Conservation (phyloP, 1,139 yeast genomes). For the Yamadazyma diospyri region DNA sequence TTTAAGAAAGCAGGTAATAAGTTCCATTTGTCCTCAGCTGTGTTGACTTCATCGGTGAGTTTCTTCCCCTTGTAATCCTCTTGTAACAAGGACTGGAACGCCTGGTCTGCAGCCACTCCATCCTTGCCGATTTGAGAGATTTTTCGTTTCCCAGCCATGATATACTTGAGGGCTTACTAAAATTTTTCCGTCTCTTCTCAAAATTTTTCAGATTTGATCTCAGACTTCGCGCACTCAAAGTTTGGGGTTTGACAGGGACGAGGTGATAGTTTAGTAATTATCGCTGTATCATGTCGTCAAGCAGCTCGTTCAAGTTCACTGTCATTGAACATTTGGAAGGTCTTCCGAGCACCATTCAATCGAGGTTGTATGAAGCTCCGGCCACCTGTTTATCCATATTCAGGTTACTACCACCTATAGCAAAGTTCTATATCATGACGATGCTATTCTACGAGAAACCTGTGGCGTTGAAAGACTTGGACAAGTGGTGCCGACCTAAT, state of each 20-base stretch:
- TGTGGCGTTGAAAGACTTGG: slow-evolving; percentile 63
- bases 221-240: too few relatives aligned
- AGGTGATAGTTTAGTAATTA: background rate
- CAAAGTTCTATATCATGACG: slow-evolving; percentile 84
- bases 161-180: slow-evolving; percentile 1
- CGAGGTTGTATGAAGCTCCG: slow-evolving; percentile 72
- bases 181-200: slow-evolving; percentile 7
- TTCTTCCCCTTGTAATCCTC: slow-evolving; percentile 84
- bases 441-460: slow-evolving; percentile 82
- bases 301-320: slow-evolving; percentile 41
- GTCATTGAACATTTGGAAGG: slow-evolving; percentile 90
- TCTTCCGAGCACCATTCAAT: slow-evolving; percentile 78
- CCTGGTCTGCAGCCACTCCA: slow-evolving; percentile 31
- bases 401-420: slow-evolving; percentile 81
- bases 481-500: slow-evolving; percentile 68
- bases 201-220: slow-evolving; percentile 9
- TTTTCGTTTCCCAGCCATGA: slow-evolving; percentile 15
- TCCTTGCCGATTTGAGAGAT: slow-evolving; percentile 12
- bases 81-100: slow-evolving; percentile 73
- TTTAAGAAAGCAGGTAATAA: slow-evolving; percentile 90
- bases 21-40: slow-evolving; percentile 95
- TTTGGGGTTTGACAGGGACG: slow-evolving; percentile 5
- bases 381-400: slow-evolving; percentile 93
- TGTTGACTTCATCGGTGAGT: slow-evolving; percentile 80
- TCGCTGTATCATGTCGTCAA: slow-evolving; percentile 22